Conservation (phyloP, 352 stramenopile genomes). For the Globisporangium nagaii region DNA sequence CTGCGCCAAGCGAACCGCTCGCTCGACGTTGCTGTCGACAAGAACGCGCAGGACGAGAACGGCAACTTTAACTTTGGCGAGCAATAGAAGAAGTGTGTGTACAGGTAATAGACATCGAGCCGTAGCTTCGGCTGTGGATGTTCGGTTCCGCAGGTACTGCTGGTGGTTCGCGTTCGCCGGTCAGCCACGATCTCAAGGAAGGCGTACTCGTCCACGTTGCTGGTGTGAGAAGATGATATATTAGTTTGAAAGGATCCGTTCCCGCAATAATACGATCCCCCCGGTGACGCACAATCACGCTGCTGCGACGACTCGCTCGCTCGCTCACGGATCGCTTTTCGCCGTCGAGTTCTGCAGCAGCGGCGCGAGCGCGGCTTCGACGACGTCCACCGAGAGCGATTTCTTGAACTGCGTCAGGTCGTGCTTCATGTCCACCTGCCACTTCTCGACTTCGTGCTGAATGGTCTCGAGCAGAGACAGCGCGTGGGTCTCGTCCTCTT, state of each 20-base stretch:
- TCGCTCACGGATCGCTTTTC: not conserved
- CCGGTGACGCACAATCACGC: no score
- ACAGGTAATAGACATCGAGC: constrained; percentile 1
- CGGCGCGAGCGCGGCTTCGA: constrained; percentile 39
- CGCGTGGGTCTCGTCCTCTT: constrained; percentile 65
- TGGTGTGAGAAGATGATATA: constrained; percentile 29
- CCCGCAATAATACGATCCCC: not conserved
- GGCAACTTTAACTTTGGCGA: constrained; percentile 37
- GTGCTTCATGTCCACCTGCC: constrained; percentile 69
- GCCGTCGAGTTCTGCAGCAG: constrained; percentile 18
- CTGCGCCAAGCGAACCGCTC: constrained; percentile 46
- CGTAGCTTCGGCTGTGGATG: no score
- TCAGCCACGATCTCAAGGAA: constrained; percentile 55
- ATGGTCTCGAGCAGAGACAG: constrained; percentile 56
- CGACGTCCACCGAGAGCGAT: constrained; percentile 43
- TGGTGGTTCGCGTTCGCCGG: constrained; percentile 61
- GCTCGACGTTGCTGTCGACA: constrained; percentile 77
- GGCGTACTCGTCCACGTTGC: constrained; percentile 75
- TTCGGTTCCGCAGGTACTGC: constrained; percentile 36
- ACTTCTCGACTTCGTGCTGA: constrained; percentile 63
- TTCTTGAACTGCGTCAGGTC: constrained; percentile 59
- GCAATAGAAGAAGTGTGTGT: constrained; percentile 10
- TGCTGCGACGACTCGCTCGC: no score
- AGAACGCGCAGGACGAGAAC: constrained; percentile 70
- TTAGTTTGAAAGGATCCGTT: not conserved